Evolutionary conservation across 2,329 filamentous ascomycete genomes (phyloP), one percentile per base, ranked within the genome.

Genomic region (Nigrograna mackinnonii): DNA sequence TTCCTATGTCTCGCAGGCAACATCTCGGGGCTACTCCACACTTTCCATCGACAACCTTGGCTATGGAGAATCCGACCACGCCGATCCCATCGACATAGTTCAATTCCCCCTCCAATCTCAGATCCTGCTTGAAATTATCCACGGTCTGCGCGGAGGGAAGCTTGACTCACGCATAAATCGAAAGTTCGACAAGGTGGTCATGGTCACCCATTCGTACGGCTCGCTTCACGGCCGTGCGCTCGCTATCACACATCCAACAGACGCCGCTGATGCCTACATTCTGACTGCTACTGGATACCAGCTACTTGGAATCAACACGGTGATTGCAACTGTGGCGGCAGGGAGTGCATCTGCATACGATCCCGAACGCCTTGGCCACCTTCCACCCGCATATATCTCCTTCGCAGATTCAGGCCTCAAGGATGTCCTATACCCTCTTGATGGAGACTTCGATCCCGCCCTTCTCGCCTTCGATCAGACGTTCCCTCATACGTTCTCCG

Each of bases 201-300:
- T 85, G 59, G 69, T 82, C 14, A 82, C 82, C 16, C 81, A 85
- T 68, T 80, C 76, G 0, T 84, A 81, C 52, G 82, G 82, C 22
- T 81, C 80, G 0, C 62, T 73, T 14, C n/a, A 22, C 75, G 79
- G 52, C 76, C 73, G 7, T n/a, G n/a, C 81, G 80, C 61, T 69
- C 60, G 12, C 68, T 83, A 24, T 72, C 75, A 9, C 70, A 69
- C 39, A 60, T 64, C 48, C 62, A 50, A 78, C 79, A 1, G 51
- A 68, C 38, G 58, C 78, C 38, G 78, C 75, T 32, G 75, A 83
- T 47, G 79, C 73, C 28, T 71, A 84, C 39, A 65, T 81, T 40
- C 68, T 84, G 5, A 83, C 80, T 2, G 82, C 82, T 3, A 84
- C 82, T 64, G 72, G 73, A 12, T 71, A 76, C 37, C 74, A 75